Conservation (phyloP, 2,329 filamentous ascomycete species). For the Penicillium brasilianum region DNA sequence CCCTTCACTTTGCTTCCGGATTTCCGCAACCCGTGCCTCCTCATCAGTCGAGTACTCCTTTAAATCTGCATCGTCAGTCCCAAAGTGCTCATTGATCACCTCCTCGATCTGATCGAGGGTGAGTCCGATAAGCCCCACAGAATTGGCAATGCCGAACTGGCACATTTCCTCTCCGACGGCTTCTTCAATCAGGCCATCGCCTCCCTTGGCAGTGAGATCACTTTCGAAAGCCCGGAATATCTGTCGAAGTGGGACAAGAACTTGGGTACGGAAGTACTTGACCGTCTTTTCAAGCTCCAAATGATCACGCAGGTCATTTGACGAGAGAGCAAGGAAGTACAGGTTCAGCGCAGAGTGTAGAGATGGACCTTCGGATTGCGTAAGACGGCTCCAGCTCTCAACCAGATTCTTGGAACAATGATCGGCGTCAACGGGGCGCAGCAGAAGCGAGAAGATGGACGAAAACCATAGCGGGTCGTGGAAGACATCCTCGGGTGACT, state of each 20-base stretch:
- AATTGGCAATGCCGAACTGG: constrained; percentile 41
- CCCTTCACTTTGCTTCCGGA: constrained; percentile 33
- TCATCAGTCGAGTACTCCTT: constrained; percentile 38
- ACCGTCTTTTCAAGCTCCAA: constrained; percentile 52
- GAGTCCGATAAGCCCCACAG: constrained; percentile 41
- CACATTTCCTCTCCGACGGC: constrained; percentile 43
- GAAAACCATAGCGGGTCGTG: constrained; percentile 44
- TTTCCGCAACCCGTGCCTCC: constrained; percentile 33
- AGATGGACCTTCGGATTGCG: constrained; percentile 53
- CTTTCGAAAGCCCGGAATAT: constrained; percentile 39
- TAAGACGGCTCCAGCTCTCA: constrained; percentile 55
- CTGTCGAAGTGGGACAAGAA: constrained; percentile 40
- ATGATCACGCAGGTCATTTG: constrained; percentile 51
- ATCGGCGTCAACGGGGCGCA: constrained; percentile 54
- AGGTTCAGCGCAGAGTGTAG: constrained; percentile 63
- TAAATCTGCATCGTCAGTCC: constrained; percentile 33
- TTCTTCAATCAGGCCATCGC: constrained; percentile 42
- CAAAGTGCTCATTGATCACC: constrained; percentile 36
- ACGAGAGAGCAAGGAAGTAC: constrained; percentile 62
- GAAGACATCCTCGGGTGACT: constrained; percentile 38
- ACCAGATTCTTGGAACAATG: constrained; percentile 44
- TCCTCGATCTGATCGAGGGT: constrained; percentile 45
- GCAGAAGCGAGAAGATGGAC: constrained; percentile 57
- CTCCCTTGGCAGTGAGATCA: constrained; percentile 41
- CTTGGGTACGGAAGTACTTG: constrained; percentile 39